phyloP scores from a whole-genome alignment of 352 stramenopile genomes.

The Peronosclerospora sorghi region DNA sequence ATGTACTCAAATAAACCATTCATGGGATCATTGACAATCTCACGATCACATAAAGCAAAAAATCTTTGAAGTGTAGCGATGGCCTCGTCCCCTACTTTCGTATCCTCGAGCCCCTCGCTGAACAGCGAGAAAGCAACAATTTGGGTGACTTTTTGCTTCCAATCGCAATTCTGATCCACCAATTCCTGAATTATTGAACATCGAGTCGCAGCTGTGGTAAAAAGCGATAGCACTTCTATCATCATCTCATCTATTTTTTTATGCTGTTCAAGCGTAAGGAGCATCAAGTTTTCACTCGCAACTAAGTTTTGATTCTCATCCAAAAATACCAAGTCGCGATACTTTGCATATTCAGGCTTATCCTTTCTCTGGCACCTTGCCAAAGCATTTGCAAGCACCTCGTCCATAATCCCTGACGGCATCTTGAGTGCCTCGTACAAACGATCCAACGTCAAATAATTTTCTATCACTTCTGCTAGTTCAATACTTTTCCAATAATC shows the following conservation, averaged over 20 bases:
- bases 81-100: slow-evolving; percentile 8
- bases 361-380: slow-evolving; percentile 2
- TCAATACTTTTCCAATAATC: slow-evolving; percentile 8
- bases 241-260: slow-evolving; percentile 18
- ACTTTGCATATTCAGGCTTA: slow-evolving; percentile 6
- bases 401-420: slow-evolving; percentile 15
- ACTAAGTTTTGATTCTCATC: slow-evolving; percentile 18
- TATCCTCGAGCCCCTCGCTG: slow-evolving; percentile 1
- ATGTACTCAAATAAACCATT: slow-evolving; percentile 20
- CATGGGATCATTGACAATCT: slow-evolving; percentile 1
- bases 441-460: slow-evolving; percentile 37
- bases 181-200: slow-evolving; percentile 9
- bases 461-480: slow-evolving; percentile 26
- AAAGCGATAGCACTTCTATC: slow-evolving; percentile 12
- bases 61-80: slow-evolving; percentile 9
- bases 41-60: slow-evolving; percentile 12
- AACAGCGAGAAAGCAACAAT: slow-evolving; percentile 20
- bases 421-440: slow-evolving; percentile 32
- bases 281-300: slow-evolving; percentile 2
- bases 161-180: slow-evolving; percentile 12
- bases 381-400: slow-evolving; percentile 11
- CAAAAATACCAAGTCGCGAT: slow-evolving; percentile 31
- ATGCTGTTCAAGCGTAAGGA: slow-evolving; percentile 22
- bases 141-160: slow-evolving; percentile 15
- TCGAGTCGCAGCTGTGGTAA: slow-evolving; percentile 9